Percentiles rank a stretch among this genome's conserved stretches.
Conservation (phyloP, 805 yeast genomes). For the Starmera amethionina region DNA sequence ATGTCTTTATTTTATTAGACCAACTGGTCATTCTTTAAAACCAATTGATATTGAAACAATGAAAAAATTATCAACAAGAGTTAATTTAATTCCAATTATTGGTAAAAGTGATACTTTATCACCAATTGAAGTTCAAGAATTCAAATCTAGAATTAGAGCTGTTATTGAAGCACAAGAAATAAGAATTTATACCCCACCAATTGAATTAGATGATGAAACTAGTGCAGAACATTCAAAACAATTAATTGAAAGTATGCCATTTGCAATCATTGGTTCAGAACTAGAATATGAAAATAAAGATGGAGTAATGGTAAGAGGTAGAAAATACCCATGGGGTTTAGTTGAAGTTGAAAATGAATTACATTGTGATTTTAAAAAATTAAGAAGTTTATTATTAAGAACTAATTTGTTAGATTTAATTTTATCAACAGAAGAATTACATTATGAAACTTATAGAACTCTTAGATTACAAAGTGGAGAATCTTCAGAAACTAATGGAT, state of each 20-base stretch:
- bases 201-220: conserved; percentile 65
- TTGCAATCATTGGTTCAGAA: conserved; percentile 74
- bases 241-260: conserved; percentile 78
- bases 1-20: conserved; percentile 81
- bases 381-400: conserved; percentile 70
- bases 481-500: conserved; percentile 20
- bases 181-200: conserved; percentile 74
- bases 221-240: conserved; percentile 74
- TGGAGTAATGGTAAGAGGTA: conserved; percentile 62
- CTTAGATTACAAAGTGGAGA: conserved; percentile 50
- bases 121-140: conserved; percentile 54
- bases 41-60: conserved; percentile 84
- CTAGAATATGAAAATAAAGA: conserved; percentile 52
- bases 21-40: conserved; percentile 80
- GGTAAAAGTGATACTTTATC: conserved; percentile 84
- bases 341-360: conserved; percentile 81
- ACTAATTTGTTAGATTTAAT: conserved; percentile 78
- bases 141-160: conserved; percentile 70
- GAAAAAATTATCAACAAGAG: conserved; percentile 73
- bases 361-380: conserved; percentile 77
- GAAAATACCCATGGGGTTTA: conserved; percentile 86
- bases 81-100: conserved; percentile 81
- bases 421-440: conserved; percentile 69
- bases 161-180: conserved; percentile 80
- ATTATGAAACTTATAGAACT: conserved; percentile 72